A percentile compares a stretch with the other conserved stretches of the same genome.
Evolutionary conservation across 1,284 basidiomycete genomes (phyloP).

Genomic region (Ustilago crameri): DNA sequence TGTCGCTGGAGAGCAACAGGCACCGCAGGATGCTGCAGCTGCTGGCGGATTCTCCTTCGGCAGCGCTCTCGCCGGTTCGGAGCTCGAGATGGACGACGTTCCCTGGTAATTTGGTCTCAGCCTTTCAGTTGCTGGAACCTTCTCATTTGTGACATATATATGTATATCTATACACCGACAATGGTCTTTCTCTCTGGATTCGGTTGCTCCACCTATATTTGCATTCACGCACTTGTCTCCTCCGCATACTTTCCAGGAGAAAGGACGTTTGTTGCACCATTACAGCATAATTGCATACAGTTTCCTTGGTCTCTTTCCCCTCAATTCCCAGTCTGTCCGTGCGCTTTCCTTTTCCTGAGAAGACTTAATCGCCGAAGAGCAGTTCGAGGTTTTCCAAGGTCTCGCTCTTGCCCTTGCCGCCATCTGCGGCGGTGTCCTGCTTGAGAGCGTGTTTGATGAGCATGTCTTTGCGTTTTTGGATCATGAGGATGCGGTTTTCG

Average conservation of each 20-base stretch:
- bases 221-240: neutral
- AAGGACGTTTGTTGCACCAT: too few species aligned
- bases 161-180: neutral
- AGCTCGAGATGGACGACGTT: constrained; percentile 35
- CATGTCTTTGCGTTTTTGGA: constrained; percentile 93
- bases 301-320: neutral
- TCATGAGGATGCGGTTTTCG: constrained; percentile 75
- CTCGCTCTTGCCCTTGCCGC: constrained; percentile 33
- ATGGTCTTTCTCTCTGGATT: neutral
- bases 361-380: constrained; percentile 51
- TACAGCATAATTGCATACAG: too few species aligned
- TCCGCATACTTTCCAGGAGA: too few species aligned
- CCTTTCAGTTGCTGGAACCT: neutral
- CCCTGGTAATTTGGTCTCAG: constrained; percentile 19
- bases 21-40: neutral
- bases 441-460: constrained; percentile 74
- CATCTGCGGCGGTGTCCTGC: neutral
- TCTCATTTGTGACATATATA: neutral
- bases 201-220: neutral
- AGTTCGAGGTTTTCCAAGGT: constrained; percentile 61
- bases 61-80: constrained; percentile 2
- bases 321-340: neutral
- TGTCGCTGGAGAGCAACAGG: too few species aligned
- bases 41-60: constrained; percentile 16
- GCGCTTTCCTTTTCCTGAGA: too few species aligned